These are phyloP conservation scores for Tympanopsis confertula DNA, from an alignment of 2,329 filamentous ascomycete species.

Conservation along the genomic window DNA sequence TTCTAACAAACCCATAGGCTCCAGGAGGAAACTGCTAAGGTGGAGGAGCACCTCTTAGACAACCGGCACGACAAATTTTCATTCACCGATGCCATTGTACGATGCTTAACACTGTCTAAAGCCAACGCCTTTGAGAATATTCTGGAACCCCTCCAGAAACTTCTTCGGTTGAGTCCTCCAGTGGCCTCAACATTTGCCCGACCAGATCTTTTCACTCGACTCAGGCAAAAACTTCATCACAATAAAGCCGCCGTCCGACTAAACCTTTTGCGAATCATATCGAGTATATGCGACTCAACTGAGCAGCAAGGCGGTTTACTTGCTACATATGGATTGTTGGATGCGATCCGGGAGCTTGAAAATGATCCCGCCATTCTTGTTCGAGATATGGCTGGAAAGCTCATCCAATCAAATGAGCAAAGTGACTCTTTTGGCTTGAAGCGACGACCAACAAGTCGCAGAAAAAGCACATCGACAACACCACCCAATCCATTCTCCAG, in stretches of 20 bases:
- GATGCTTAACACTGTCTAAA: slow-evolving; percentile 52
- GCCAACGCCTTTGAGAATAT: slow-evolving; percentile 60
- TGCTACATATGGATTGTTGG: slow-evolving; percentile 44
- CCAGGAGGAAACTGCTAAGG: slow-evolving; percentile 60
- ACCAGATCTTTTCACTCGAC: slow-evolving; percentile 48
- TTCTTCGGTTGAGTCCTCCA: slow-evolving; percentile 50
- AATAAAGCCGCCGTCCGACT: slow-evolving; percentile 57
- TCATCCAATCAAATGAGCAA: slow-evolving; percentile 27
- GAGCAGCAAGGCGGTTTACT: slow-evolving; percentile 42
- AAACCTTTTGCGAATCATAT: slow-evolving; percentile 54
- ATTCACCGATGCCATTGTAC: slow-evolving; percentile 49
- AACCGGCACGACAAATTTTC: slow-evolving; percentile 15
- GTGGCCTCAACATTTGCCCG: slow-evolving; percentile 53
- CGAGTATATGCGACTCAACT: slow-evolving; percentile 54
- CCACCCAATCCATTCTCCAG: not conserved
- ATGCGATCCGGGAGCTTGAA: slow-evolving; percentile 45
- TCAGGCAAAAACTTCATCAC: slow-evolving; percentile 50
- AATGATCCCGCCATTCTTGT: slow-evolving; percentile 56
- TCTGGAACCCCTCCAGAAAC: slow-evolving; percentile 55
- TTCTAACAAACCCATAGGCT: too few species aligned
- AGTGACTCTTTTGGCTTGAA: not conserved
- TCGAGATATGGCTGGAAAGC: slow-evolving; percentile 47
- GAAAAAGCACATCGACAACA: not conserved
- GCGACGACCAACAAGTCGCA: not conserved
- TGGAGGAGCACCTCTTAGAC: slow-evolving; percentile 53